Base-by-base conservation (phyloP, 805 yeast genomes). In the Wickerhamomyces sydowiorum region DNA sequence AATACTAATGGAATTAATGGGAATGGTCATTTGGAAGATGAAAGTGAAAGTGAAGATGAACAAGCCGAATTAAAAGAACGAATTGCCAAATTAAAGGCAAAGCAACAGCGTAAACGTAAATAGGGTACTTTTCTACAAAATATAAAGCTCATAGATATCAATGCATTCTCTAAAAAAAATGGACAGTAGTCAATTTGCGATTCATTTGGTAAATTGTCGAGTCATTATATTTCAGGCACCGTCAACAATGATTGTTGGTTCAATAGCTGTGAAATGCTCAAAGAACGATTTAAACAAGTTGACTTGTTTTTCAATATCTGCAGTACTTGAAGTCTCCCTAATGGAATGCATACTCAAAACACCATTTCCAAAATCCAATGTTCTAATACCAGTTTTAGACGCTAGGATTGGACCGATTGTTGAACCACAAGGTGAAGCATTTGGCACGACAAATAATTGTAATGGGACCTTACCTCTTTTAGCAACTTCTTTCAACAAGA, bases 371-470 rank as follows among this genome's bases (percentile, higher is more conserved):
- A 90, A 64, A 62, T 90, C 98, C 46, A 90, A 64, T 3, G 96
- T 86, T 58, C 93, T 75, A 39, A 90, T 74, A 40, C 98, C 98
- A 30, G 89, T 72, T 51, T 84, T 84, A 3, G 95, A 82, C 28
- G 96, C 83, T 44, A 91, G 68, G 62, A 90, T 86, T 18, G 98
- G 98, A 1, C 98, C 99, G 56, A 91, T 91, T 2, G 99, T 91
- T 2, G 95, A 83, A 3, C 99, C 99, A 65, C 98, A 91, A 3
- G 96, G 87, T 3, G 95, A 80, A 57, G 86, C 96, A 61, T 91
- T 93, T 42, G 91, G 76, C 22, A 85, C 95, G n/a, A 90, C 97
- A 66, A 91, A 88, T 43, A 89, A 63, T 63, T 91, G 99, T 47
- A 91, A 64, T 15, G 97, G 96, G n/a, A 86, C 82, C 51, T 75